Conservation (phyloP, 768 basidiomycete species). For the Pulveroboletus sp. region DNA sequence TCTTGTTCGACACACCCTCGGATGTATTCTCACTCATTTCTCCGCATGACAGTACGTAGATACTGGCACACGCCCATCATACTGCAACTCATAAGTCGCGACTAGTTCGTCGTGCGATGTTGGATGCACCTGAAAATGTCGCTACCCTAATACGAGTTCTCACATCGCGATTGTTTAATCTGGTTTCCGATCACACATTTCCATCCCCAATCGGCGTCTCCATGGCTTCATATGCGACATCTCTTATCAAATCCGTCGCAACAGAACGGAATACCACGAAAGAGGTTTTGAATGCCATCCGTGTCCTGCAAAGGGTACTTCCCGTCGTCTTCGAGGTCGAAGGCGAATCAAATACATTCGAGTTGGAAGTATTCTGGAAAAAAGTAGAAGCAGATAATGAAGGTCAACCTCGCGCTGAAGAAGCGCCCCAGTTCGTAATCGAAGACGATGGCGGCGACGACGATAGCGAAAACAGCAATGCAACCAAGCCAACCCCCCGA, state of each 20-base stretch:
- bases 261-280: slow-evolving; percentile 67
- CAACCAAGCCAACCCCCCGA: slow-evolving; percentile 17
- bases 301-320: slow-evolving; percentile 82
- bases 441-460: slow-evolving; percentile 69
- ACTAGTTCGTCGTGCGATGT: slow-evolving; percentile 75
- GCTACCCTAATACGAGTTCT: slow-evolving; percentile 74
- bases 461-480: slow-evolving; percentile 37
- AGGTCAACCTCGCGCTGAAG: slow-evolving; percentile 20
- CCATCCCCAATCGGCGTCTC: slow-evolving; percentile 53
- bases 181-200: slow-evolving; percentile 77
- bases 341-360: slow-evolving; percentile 67
- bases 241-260: slow-evolving; percentile 58
- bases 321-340: slow-evolving; percentile 86
- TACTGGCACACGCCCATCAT: neutral
- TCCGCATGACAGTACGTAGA: slow-evolving; percentile 70
- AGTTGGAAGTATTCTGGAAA: slow-evolving; percentile 81
- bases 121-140: slow-evolving; percentile 82
- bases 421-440: slow-evolving; percentile 75
- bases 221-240: slow-evolving; percentile 62
- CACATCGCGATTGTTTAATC: slow-evolving; percentile 63
- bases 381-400: slow-evolving; percentile 46
- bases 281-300: slow-evolving; percentile 88
- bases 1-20: slow-evolving; percentile 82
- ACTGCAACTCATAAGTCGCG: slow-evolving; percentile 5
- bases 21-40: slow-evolving; percentile 89